Percentiles rank a stretch among this genome's conserved stretches.
phyloP scores from a whole-genome alignment of 179 eudicot genomes.

The Beta macrorhiza region DNA sequence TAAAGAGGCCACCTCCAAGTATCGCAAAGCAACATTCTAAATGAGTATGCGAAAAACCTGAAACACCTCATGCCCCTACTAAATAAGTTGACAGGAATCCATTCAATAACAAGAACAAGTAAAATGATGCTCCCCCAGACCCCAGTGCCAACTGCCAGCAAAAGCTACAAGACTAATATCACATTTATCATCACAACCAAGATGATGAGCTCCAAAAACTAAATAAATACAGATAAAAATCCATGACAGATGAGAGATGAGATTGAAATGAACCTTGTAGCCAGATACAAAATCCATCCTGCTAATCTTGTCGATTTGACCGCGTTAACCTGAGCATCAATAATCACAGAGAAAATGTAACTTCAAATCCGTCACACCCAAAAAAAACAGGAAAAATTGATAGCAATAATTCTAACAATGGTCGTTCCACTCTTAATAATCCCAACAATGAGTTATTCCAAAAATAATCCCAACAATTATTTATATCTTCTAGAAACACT shows the following conservation, averaged over 20 bases:
- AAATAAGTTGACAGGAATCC: neutral
- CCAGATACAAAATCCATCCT: constrained; percentile 71
- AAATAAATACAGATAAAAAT: neutral
- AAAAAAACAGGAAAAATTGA: neutral
- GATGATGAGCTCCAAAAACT: neutral
- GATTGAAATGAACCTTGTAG: constrained; percentile 47
- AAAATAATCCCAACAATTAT: no score
- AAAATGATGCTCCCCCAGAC: neutral
- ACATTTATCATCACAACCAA: neutral
- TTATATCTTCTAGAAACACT: no score
- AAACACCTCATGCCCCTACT: constrained; percentile 9
- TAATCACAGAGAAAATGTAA: neutral
- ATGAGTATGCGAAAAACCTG: neutral
- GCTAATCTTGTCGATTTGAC: constrained; percentile 16
- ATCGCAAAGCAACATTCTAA: neutral
- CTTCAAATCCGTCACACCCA: neutral
- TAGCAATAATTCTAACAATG: neutral
- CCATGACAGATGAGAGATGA: neutral
- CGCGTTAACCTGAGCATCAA: constrained; percentile 8
- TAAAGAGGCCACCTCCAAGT: neutral
- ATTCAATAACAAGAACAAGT: neutral
- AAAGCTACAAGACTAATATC: neutral
- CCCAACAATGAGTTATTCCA: no score
- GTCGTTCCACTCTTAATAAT: no score
- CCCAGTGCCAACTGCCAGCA: neutral